Evolutionary conservation across 192 early-diverging fungal genomes (phyloP), one percentile per base, ranked within the genome.

Genomic region (Entophlyctis helioformis): DNA sequence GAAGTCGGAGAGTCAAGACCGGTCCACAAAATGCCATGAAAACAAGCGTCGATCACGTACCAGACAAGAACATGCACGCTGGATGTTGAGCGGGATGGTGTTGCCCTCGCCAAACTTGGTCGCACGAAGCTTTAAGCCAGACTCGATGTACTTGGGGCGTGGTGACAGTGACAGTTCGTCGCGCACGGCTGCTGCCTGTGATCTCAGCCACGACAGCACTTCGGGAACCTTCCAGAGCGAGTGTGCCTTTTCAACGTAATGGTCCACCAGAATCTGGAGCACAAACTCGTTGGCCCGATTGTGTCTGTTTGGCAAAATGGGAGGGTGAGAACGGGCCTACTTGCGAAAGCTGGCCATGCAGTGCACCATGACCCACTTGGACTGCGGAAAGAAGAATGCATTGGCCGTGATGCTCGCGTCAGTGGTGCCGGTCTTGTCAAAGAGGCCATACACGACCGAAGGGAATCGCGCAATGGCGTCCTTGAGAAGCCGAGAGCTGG

Each of bases 221-320:
- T 89, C 84, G 2, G 88, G 85, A 37, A 83, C 80, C 38, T 89
- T 87, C 84, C 89, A 96, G 32, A 91, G 57, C 28, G 83, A 59
- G 48, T 73, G 69, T 36, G 61, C 76, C 23, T 83, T 64, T 58
- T 89, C 84, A 5, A 83, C 78, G 64, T 80, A 91, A 48, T 89
- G 57, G 19, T 72, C 59, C 32, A 85, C 63, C 28, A 85, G 41
- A 3, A 74, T 20, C 12, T 28, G 19, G 22, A 57, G 15, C 36
- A 69, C 24, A 19, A 58, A 21, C 16, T 24, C 11, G n/a, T 59
- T 20, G 23, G 54, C 48, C 4, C 27, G 24, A 37, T 31, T 38
- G 12, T n/a, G n/a, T n/a, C n/a, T n/a, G n/a, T n/a, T n/a, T n/a
- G n/a, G n/a, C n/a, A n/a, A n/a, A n/a, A n/a, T n/a, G n/a, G n/a